Base-by-base conservation (phyloP, 257 asterid genomes). In the Solanum paucissectum region DNA sequence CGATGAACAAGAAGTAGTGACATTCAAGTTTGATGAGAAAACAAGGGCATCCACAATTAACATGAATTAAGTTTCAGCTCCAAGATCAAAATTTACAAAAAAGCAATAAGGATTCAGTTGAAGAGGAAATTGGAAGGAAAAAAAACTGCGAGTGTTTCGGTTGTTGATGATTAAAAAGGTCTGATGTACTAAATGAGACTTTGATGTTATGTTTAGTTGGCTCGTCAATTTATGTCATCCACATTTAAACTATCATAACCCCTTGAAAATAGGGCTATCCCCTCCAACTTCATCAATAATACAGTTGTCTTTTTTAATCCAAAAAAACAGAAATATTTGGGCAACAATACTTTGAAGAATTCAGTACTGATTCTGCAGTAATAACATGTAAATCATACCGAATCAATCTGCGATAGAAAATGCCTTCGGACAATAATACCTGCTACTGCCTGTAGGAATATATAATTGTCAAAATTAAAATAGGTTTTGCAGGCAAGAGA, bases 391-490 rank as follows among this genome's bases (percentile, higher is more conserved):
- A 44, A 60, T 68, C 93, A 60, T 97, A 97, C 99, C 91, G 96
- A 92, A 90, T 95, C 99, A 89, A 97, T 95, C 87, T 95, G 96
- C 9, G 98, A 93, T 88, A 92, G 88, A 90, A 97, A 97, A 89
- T 97, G 98, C 93, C 95, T 95, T 79, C 87, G 94, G 87, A 94
- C 99, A 87, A 95, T 87, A 87, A 95, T 93, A 89, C 93, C 95
- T 64, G 99, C 96, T 40, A 97, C 96, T 37, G 96, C 99, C 99
- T 97, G 98, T 85, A 64, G 21, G 21, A 90, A 37, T 38, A 73
- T 16, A 66, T 14, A 52, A 83, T 25, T 12, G 13, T 29, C 42
- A 81, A 44, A 81, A 81, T 44, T 9, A 60, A 62, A 62, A n/a
- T 13, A 13, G 33, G 14, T 13, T 42, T 40, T 42, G 84, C 84